Conservation (phyloP, 306 rosid genomes). For the Sphenostylis stenocarpa region DNA sequence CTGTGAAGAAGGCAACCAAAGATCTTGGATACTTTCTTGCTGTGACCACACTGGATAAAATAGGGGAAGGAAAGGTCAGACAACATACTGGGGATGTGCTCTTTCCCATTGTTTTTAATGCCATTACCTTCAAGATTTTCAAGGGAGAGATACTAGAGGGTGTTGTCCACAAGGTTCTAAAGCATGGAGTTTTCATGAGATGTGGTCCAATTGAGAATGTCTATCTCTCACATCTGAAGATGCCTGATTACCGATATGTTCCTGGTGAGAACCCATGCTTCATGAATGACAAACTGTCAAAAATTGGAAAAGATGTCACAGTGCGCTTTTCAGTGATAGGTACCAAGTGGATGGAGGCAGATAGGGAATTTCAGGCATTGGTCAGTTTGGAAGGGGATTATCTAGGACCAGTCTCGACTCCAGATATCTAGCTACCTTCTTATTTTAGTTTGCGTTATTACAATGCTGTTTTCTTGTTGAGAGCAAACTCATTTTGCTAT, state of each 20-base stretch:
- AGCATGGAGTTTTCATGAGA: conserved; percentile 83
- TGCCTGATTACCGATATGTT: conserved; percentile 70
- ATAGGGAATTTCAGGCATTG: conserved; percentile 87
- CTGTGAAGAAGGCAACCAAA: conserved; percentile 67
- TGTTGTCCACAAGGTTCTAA: conserved; percentile 72
- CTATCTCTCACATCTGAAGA: conserved; percentile 66
- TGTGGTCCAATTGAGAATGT: conserved; percentile 79
- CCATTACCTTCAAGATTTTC: conserved; percentile 73
- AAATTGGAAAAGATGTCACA: conserved; percentile 57
- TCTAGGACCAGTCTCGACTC: conserved; percentile 64
- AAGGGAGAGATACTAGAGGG: conserved; percentile 84
- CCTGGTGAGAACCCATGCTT: conserved; percentile 75
- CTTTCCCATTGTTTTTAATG: conserved; percentile 71
- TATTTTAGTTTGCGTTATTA: neutral
- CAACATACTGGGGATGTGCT: conserved; percentile 78
- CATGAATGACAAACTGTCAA: conserved; percentile 57
- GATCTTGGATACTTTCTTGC: conserved; percentile 78
- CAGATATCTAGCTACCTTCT: conserved; percentile 29
- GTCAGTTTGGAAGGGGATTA: conserved; percentile 83
- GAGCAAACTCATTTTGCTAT: neutral
- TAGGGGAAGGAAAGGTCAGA: conserved; percentile 85
- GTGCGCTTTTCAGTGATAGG: conserved; percentile 79
- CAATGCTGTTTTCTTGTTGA: neutral
- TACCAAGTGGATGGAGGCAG: conserved; percentile 88
- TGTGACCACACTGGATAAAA: conserved; percentile 64